Evolutionary conservation across 1,284 basidiomycete species (phyloP), one percentile per base, ranked within the genome.

Genomic region (Afroboletus lepidellus): DNA sequence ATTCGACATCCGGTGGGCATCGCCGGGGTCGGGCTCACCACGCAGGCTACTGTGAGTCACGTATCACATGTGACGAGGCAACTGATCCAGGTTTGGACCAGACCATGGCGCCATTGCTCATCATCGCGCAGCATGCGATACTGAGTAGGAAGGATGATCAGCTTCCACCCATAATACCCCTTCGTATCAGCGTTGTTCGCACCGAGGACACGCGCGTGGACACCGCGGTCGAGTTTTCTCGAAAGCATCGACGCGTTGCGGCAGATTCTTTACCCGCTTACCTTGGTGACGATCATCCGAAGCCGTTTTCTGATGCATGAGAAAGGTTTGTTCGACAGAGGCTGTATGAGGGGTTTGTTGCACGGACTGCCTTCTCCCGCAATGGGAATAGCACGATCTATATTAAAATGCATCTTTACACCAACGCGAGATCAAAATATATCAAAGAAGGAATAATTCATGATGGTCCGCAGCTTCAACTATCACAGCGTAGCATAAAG

Each of bases 61-160:
- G 16, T 25, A n/a, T 4, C 3, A n/a, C n/a, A n/a, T n/a, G n/a
- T n/a, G n/a, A n/a, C n/a, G n/a, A n/a, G n/a, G n/a, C n/a, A n/a
- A n/a, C 9, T 15, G 13, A 42, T 18, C 18, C 11, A 7, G 7
- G 24, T 34, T 29, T 1, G 38, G 0, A n/a, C n/a, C n/a, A 63
- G 62, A 65, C 61, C 11, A 34, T 56, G 23, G 50, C 49, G 2
- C 64, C 64, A 11, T 38, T 66, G n/a, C 49, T 63, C 1, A 66
- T 63, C 46, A 48, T 66, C 11, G 58, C 54, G 37, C 62, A 64
- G 16, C 25, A 63, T 11, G 60, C 51, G 37, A 8, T 63, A 5
- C 5, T 51, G 27, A 41, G 23, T 20, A 58, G 56, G 3, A 30
- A 18, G 9, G 44, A 46, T 1, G 41, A 46, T 0, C 18, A 16